A percentile compares a stretch with the other conserved stretches of the same genome.
phyloP scores from a whole-genome alignment of 1,284 basidiomycete genomes.

The Pseudomicrostroma phylloplanum region DNA sequence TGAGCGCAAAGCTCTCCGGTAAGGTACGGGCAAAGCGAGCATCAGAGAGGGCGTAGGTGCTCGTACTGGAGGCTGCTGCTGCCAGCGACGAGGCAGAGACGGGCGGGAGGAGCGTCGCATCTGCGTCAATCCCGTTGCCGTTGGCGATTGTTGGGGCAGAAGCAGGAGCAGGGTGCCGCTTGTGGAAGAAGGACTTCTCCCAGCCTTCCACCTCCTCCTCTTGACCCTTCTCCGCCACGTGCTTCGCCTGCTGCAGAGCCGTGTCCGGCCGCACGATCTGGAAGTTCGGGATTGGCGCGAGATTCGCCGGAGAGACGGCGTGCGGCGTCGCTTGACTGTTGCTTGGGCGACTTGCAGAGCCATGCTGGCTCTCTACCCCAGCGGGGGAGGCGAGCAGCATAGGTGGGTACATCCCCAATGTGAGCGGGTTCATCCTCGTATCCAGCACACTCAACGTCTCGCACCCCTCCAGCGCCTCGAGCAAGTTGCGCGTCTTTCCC shows the following conservation, averaged over 20 bases:
- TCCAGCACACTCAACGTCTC: slow-evolving; percentile 39
- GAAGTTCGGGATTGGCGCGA: slow-evolving; percentile 42
- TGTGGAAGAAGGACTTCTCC: slow-evolving; percentile 48
- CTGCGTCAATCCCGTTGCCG: slow-evolving; percentile 8
- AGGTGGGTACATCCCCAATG: slow-evolving; percentile 45
- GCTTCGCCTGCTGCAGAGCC: slow-evolving; percentile 6
- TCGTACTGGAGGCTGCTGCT: slow-evolving; percentile 7
- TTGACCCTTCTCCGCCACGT: slow-evolving; percentile 11
- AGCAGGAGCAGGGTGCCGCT: slow-evolving; percentile 17
- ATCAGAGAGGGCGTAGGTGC: slow-evolving; percentile 33
- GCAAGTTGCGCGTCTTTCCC: slow-evolving; percentile 28
- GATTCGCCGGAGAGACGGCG: not conserved
- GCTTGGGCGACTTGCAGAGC: no score
- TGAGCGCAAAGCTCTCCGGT: slow-evolving; percentile 23
- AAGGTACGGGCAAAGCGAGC: slow-evolving; percentile 36
- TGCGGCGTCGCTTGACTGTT: not conserved
- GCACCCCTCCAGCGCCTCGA: slow-evolving; percentile 29
- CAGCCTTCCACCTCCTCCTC: slow-evolving; percentile 20
- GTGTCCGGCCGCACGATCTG: slow-evolving; percentile 37
- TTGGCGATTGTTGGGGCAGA: slow-evolving; percentile 13
- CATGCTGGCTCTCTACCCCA: no score
- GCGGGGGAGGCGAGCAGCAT: slow-evolving; percentile 17
- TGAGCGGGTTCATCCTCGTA: slow-evolving; percentile 43
- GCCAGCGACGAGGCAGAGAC: not conserved
- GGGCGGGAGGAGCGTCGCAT: not conserved